Evolutionary conservation across 495 filamentous ascomycete genomes (phyloP).

Genomic region (Pseudoneurospora amorphoporcata): DNA sequence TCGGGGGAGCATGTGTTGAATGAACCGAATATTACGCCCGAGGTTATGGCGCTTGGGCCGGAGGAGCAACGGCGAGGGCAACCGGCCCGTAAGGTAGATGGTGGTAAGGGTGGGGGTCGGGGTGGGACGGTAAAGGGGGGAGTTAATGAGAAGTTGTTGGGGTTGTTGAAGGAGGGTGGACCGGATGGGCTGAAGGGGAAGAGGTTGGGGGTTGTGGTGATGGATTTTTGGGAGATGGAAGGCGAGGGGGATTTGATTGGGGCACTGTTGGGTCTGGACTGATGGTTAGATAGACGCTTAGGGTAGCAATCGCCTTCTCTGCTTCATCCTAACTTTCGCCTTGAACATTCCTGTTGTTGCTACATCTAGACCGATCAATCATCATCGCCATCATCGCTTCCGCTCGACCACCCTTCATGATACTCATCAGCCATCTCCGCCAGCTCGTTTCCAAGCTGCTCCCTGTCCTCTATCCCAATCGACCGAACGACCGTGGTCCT

Average conservation of each 20-base stretch:
- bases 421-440: slow-evolving; percentile 80
- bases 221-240: neutral
- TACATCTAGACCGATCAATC: slow-evolving; percentile 21
- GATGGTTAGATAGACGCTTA: neutral
- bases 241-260: neutral
- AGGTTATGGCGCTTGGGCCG: slow-evolving; percentile 29
- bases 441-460: slow-evolving; percentile 72
- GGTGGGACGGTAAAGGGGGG: neutral
- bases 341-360: neutral
- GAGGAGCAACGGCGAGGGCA: neutral
- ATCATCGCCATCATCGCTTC: slow-evolving; percentile 72
- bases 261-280: neutral
- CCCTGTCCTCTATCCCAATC: slow-evolving; percentile 66
- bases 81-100: neutral
- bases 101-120: too few species aligned
- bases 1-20: slow-evolving; percentile 34
- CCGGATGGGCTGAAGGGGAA: neutral
- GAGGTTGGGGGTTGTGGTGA: neutral
- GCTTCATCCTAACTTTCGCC: slow-evolving; percentile 26
- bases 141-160: neutral
- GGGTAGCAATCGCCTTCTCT: slow-evolving; percentile 31
- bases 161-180: neutral
- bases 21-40: slow-evolving; percentile 32
- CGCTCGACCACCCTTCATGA: slow-evolving; percentile 82
- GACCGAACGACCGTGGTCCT: slow-evolving; percentile 45